phyloP scores from a whole-genome alignment of 2,329 filamentous ascomycete genomes.

The Chaetomiaceae sp. region DNA sequence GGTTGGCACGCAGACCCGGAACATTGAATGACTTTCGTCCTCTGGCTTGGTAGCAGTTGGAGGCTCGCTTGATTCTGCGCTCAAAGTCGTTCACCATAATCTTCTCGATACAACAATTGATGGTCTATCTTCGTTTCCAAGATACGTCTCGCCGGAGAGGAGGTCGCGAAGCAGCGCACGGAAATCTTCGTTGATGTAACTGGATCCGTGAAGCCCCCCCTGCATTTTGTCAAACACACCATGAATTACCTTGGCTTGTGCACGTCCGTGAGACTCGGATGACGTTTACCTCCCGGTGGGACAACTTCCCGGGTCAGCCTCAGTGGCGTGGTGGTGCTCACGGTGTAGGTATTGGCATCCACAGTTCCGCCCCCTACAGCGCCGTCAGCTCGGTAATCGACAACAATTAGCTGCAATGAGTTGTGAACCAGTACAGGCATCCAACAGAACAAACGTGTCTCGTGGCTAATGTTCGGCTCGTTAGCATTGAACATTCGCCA shows the following conservation, averaged over 20 bases:
- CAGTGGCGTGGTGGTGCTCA: conserved; percentile 23
- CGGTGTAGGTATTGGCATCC: conserved; percentile 25
- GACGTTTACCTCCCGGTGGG: conserved; percentile 14
- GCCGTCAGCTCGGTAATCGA: not conserved
- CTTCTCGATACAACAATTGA: conserved; percentile 15
- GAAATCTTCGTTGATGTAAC: conserved; percentile 29
- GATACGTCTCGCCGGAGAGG: conserved; percentile 23
- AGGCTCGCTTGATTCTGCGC: conserved; percentile 17
- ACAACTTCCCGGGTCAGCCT: conserved; percentile 21
- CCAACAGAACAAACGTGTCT: conserved; percentile 1
- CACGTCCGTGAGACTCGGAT: not conserved
- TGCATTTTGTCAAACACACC: not conserved
- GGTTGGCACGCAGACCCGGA: conserved; percentile 11
- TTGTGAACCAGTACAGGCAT: not conserved
- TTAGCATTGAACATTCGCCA: too few relatives aligned
- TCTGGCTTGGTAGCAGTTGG: conserved; percentile 13
- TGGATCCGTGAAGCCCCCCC: conserved; percentile 28
- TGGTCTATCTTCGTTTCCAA: conserved; percentile 21
- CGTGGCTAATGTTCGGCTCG: not conserved
- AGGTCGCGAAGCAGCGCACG: conserved; percentile 16
- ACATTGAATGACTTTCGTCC: conserved; percentile 4
- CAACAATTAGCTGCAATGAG: too few relatives aligned
- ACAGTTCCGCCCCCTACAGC: conserved; percentile 27
- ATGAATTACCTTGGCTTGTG: not conserved
- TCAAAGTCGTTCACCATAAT: conserved; percentile 18